A percentile compares a stretch with the other conserved stretches of the same genome.
Conservation (phyloP, 345 rosid genomes). For the Noccaea bulbosa region DNA sequence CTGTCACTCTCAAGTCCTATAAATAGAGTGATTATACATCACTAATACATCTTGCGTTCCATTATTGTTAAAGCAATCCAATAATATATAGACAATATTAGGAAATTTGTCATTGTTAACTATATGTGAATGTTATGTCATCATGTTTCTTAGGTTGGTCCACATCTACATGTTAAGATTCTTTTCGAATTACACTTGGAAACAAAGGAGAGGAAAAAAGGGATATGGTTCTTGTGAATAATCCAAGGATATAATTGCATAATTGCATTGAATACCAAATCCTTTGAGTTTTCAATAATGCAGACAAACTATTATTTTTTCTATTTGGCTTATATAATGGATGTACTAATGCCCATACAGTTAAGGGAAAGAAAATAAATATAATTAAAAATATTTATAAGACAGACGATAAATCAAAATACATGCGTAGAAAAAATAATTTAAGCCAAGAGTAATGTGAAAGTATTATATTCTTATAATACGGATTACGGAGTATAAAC, state of each 20-base stretch:
- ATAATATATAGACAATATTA: constrained; percentile 38
- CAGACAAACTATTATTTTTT: constrained; percentile 39
- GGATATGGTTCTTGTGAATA: constrained; percentile 47
- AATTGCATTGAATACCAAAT: constrained; percentile 39
- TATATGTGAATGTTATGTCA: constrained; percentile 40
- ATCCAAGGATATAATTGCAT: constrained; percentile 44
- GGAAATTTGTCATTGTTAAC: constrained; percentile 35
- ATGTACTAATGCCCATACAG: constrained; percentile 37
- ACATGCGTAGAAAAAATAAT: constrained; percentile 16
- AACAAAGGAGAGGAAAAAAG: constrained; percentile 33
- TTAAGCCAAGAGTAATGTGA: constrained; percentile 23
- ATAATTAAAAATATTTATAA: not conserved
- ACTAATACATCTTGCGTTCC: constrained; percentile 32
- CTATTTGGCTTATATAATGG: constrained; percentile 43
- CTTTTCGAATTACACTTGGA: constrained; percentile 44
- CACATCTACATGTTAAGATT: constrained; percentile 43
- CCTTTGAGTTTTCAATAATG: constrained; percentile 40
- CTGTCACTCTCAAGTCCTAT: constrained; percentile 36
- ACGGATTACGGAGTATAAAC: not conserved
- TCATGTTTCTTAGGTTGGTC: constrained; percentile 46
- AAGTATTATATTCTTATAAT: not conserved
- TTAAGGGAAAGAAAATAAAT: not conserved
- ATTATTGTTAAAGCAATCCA: constrained; percentile 40
- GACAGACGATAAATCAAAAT: constrained; percentile 21
- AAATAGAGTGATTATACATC: constrained; percentile 36